Base-by-base conservation (phyloP, 345 rosid genomes). In the Populus nigra region DNA sequence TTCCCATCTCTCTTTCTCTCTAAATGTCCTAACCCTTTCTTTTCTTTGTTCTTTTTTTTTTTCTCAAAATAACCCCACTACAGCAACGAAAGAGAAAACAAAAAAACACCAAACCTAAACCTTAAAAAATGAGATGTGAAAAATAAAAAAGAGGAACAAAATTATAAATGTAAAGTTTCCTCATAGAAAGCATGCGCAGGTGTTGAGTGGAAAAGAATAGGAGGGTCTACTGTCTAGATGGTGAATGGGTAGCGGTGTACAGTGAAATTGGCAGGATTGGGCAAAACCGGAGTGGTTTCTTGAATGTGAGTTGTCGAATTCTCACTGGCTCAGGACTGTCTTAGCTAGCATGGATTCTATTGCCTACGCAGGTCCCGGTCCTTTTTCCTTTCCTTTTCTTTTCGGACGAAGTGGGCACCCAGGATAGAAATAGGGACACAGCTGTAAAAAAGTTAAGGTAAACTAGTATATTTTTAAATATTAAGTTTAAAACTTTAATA, bases 1-100 rank as follows among this genome's bases (percentile, higher is more conserved):
- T 89, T 65, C 95, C 95, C 95, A 91, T 91, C n/a, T 18, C 18
- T 57, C 25, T n/a, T 3, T 57, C 13, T 35, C 31, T 69, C 6
- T 50, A 10, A 65, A 33, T 74, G n/a, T 29, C 49, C 59, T 27
- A 0, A 3, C 7, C 35, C 5, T 11, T 31, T 11, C 33, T 31
- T 8, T 5, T 18, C 6, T 33, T 33, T 33, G 36, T 8, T 7
- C 12, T 4, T 57, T 25, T 57, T 43, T 73, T 41, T 69, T 63
- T 36, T 75, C 82, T 79, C 72, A 79, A 88, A 84, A 81, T 65
- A 78, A 73, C 86, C 88, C 83, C 82, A 83, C 89, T 83, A 81
- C 65, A 77, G 49, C 74, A 63, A 73, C 80, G 81, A 83, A 77
- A 80, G 65, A 74, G 12, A 41, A 10, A 41, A 11, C 45, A 3